Percentiles rank a stretch among this genome's conserved stretches.
These are phyloP conservation scores for Yarrowia divulgata DNA, from an alignment of 805 yeast genomes.

Conservation along the genomic window DNA sequence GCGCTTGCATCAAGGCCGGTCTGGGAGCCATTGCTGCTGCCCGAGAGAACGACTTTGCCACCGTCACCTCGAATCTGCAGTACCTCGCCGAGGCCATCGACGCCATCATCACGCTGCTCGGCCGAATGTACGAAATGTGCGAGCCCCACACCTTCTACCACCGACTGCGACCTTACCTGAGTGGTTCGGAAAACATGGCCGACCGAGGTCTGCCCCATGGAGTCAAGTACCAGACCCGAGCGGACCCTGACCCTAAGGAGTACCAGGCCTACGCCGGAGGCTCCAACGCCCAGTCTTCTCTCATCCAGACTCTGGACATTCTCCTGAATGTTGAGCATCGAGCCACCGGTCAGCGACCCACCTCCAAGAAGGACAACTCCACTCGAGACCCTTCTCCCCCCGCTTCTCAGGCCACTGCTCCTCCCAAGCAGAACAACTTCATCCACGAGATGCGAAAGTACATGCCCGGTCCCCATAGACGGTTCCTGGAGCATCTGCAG, in stretches of 20 bases:
- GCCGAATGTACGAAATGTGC: constrained; percentile 90
- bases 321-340: constrained; percentile 77
- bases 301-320: constrained; percentile 86
- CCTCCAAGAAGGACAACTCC: constrained; percentile 43
- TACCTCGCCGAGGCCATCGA: constrained; percentile 77
- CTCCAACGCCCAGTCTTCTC: constrained; percentile 90
- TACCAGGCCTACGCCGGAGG: constrained; percentile 81
- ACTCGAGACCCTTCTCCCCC: constrained; percentile 38
- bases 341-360: constrained; percentile 69
- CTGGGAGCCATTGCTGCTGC: constrained; percentile 68
- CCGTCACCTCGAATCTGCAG: constrained; percentile 61
- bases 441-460: constrained; percentile 84
- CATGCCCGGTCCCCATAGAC: constrained; percentile 88
- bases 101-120: constrained; percentile 70
- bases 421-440: constrained; percentile 55
- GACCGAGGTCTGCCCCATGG: constrained; percentile 85
- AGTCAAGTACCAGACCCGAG: constrained; percentile 68
- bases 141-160: constrained; percentile 92
- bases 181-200: constrained; percentile 94
- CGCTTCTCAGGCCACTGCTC: constrained; percentile 45
- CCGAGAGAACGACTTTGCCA: constrained; percentile 55
- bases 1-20: constrained; percentile 71
- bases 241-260: constrained; percentile 52
- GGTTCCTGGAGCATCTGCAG: constrained; percentile 70
- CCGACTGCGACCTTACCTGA: constrained; percentile 85